phyloP scores from a whole-genome alignment of 768 basidiomycete species.

The Fistulinella prunicolor region DNA sequence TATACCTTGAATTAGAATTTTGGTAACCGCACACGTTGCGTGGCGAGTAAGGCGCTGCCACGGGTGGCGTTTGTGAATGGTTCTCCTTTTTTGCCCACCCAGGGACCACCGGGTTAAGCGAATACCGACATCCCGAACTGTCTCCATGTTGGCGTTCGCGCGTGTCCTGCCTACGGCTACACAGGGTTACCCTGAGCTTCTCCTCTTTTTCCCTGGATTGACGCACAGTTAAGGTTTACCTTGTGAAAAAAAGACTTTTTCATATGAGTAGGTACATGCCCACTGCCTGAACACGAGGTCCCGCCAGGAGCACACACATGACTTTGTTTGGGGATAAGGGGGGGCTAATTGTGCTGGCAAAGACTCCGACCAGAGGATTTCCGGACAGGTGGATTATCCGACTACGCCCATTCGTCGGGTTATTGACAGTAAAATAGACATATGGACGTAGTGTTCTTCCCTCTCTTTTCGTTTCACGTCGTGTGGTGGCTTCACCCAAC shows the following conservation, averaged over 20 bases:
- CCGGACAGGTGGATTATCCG: not conserved
- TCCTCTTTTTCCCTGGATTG: constrained; percentile 13
- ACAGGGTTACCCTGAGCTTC: constrained; percentile 11
- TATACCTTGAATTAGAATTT: constrained; percentile 38
- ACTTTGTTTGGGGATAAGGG: constrained; percentile 25
- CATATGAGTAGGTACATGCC: constrained; percentile 3
- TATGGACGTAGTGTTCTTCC: too few relatives aligned
- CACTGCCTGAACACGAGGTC: constrained; percentile 24
- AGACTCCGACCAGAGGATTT: not conserved
- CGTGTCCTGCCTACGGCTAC: constrained; percentile 5
- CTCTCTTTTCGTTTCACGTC: too few relatives aligned
- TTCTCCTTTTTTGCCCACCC: constrained; percentile 18
- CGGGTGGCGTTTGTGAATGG: constrained; percentile 15
- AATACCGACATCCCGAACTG: constrained; percentile 11
- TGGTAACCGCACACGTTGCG: constrained; percentile 13
- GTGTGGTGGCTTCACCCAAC: too few relatives aligned
- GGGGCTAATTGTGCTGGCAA: constrained; percentile 5
- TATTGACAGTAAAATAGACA: too few relatives aligned
- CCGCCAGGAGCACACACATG: constrained; percentile 25
- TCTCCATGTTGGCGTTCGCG: constrained; percentile 2
- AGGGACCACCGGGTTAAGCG: constrained; percentile 21
- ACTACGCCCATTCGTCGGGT: not conserved
- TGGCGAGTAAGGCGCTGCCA: constrained; percentile 1
- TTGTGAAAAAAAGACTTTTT: constrained; percentile 11
- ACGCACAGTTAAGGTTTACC: constrained; percentile 21